Evolutionary conservation across 2,329 filamentous ascomycete genomes (phyloP).

Genomic region (Diplodia sapinea): DNA sequence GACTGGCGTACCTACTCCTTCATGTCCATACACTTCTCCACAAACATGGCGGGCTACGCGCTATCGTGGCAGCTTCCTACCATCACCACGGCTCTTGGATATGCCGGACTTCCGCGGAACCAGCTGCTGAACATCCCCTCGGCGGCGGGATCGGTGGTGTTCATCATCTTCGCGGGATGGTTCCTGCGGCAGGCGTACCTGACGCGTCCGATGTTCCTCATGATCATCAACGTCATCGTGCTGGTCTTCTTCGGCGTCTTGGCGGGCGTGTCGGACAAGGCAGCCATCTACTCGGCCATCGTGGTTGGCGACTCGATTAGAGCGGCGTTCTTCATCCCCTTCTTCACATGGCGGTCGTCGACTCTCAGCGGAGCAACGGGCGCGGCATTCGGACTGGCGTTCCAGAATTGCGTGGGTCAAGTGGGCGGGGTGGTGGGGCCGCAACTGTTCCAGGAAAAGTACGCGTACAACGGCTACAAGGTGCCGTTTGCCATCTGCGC

Average conservation of each 20-base stretch:
- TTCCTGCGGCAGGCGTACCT: constrained; percentile 51
- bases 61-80: constrained; percentile 53
- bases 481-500: constrained; percentile 48
- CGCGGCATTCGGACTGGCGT: constrained; percentile 53
- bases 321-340: constrained; percentile 52
- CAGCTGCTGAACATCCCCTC: constrained; percentile 56
- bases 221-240: constrained; percentile 51
- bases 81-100: constrained; percentile 52
- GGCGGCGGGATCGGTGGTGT: constrained; percentile 49
- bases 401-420: constrained; percentile 53
- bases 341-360: constrained; percentile 54
- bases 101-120: constrained; percentile 51
- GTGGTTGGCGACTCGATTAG: constrained; percentile 55
- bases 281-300: constrained; percentile 53
- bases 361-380: constrained; percentile 52
- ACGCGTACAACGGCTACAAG: constrained; percentile 52
- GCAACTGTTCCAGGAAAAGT: constrained; percentile 53
- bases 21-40: constrained; percentile 46
- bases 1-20: constrained; percentile 48
- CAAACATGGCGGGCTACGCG: constrained; percentile 52
- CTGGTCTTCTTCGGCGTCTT: constrained; percentile 55
- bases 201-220: constrained; percentile 51
- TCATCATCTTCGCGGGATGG: constrained; percentile 50
- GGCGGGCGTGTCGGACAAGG: constrained; percentile 47
- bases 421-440: constrained; percentile 55